Evolutionary conservation across 2,329 filamentous ascomycete genomes (phyloP), one percentile per base, ranked within the genome.

Genomic region (Alternaria tenuissima): DNA sequence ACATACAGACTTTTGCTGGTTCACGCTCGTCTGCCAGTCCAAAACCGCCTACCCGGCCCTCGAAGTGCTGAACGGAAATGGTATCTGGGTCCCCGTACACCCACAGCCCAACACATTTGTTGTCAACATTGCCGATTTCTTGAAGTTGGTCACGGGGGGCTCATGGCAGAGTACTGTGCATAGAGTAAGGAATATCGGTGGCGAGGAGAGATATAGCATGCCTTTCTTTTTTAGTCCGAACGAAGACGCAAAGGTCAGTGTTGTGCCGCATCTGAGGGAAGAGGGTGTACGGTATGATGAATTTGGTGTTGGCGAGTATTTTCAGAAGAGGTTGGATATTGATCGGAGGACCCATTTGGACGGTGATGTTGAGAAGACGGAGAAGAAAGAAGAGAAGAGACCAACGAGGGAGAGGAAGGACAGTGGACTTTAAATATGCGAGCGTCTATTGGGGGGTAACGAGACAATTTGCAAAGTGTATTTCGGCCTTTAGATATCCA

Each of bases 1-100:
- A 0, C 80, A 82, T 55, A 76, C 79, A 2, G 80, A 81, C 55
- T 81, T 81, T 60, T 79, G 75, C 57, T 81, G 79, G 75, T 77
- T 81, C 63, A 81, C 80, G 0, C 72, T 82, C 11, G 79, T 81
- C 1, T 71, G 66, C 52, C 75, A 78, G 28, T 72, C 67, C 2
- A 56, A 38, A 3, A 76, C 73, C 1, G 36, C 58, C 1, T 61
- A 68, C 16, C 73, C 73, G 0, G 73, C 74, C 2, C 73, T 82
- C 20, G 78, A 82, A 55, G 80, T 82, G 0, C 72, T 81, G 3
- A 81, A 81, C 59, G 75, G 71, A n/a, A 78, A 80, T 38, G 80
- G 78, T 5, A 57, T 74, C 1, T 82, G 79, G 79, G 69, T 82
- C 7, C 76, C 76, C 9, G 80, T 79, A 7, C 69, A 76, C 2